Evolutionary conservation across 148 eudicot genomes (phyloP), one percentile per base, ranked within the genome.

Genomic region (Spergularia bocconei): DNA sequence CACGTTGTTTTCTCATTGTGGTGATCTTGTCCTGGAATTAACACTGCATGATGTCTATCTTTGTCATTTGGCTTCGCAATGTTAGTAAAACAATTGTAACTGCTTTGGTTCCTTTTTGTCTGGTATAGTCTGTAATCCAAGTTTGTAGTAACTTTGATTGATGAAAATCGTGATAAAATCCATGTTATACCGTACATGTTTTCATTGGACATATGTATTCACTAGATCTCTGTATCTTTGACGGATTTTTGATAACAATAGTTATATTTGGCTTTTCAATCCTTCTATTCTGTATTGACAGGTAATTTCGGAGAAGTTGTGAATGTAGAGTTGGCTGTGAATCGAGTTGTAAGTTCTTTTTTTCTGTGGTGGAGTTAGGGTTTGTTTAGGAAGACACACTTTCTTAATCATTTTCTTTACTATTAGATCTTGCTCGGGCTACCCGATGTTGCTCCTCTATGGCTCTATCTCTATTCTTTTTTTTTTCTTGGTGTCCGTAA

Each of bases 301-400:
- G 98, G 93, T 79, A 88, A 81, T 60, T 94, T 83, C 79, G 98
- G 98, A 70, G 97, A 94, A 74, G 90, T 94, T 81, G 86, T 89
- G 47, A 78, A 79, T 81, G 98, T 86, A 53, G 84, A 85, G 75
- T 78, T 94, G 79, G 93, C 85, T 69, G 88, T 90, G 75, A 97
- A 94, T 83, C 87, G 86, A 72, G 72, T 23, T 69, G 98, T 94
- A 84, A 88, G 93, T 85, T 65, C 29, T 23, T 72, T 29, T 60
- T 41, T 54, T 21, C 29, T 53, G 11, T 65, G 67, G 47, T 36
- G 69, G 23, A 6, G 6, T 71, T 78, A 1, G 38, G 36, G 11
- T 63, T 39, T 75, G 8, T 55, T 5, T 39, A 16, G 15, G 17
- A 54, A 16, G 50, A 63, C 11, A 13, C 41, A 29, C 36, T 29